A percentile compares a stretch with the other conserved stretches of the same genome.
phyloP scores from a whole-genome alignment of 495 filamentous ascomycete genomes.

The Oleoguttula mirabilis region DNA sequence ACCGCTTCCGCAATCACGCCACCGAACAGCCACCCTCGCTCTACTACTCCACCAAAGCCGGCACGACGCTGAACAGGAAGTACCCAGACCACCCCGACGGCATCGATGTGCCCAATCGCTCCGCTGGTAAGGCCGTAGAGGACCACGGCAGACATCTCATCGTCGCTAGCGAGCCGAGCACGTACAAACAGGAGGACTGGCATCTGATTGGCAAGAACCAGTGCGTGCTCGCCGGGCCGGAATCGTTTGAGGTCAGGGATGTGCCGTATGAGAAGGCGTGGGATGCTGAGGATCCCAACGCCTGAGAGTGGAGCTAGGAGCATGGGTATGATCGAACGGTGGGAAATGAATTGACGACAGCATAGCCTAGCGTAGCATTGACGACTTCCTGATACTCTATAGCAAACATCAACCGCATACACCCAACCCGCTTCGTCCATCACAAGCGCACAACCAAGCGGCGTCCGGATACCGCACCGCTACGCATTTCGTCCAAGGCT shows the following conservation, averaged over 20 bases:
- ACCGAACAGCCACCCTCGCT: constrained; percentile 37
- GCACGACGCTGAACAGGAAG: constrained; percentile 37
- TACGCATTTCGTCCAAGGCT: no score
- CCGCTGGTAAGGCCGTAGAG: constrained; percentile 22
- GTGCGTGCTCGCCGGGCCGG: constrained; percentile 4
- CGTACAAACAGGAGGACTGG: constrained; percentile 38
- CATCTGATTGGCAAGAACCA: constrained; percentile 35
- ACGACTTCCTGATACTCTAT: no score
- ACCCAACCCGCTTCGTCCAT: no score
- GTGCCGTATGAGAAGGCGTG: constrained; percentile 11
- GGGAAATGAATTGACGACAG: no score
- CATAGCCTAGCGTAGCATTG: no score
- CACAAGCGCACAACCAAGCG: no score
- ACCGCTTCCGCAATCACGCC: constrained; percentile 37
- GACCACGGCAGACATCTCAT: constrained; percentile 38
- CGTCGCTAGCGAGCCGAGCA: constrained; percentile 40
- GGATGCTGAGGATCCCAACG: constrained; percentile 15
- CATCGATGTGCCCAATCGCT: constrained; percentile 23
- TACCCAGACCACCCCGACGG: constrained; percentile 36
- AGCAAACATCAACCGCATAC: no score
- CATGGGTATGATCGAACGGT: no score
- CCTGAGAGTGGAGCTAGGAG: no score
- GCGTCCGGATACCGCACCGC: no score
- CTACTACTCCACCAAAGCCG: constrained; percentile 38
- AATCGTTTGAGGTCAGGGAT: constrained; percentile 11